Evolutionary conservation across 1,284 basidiomycete species (phyloP).

Genomic region (Cystobasidiaceae sp.): DNA sequence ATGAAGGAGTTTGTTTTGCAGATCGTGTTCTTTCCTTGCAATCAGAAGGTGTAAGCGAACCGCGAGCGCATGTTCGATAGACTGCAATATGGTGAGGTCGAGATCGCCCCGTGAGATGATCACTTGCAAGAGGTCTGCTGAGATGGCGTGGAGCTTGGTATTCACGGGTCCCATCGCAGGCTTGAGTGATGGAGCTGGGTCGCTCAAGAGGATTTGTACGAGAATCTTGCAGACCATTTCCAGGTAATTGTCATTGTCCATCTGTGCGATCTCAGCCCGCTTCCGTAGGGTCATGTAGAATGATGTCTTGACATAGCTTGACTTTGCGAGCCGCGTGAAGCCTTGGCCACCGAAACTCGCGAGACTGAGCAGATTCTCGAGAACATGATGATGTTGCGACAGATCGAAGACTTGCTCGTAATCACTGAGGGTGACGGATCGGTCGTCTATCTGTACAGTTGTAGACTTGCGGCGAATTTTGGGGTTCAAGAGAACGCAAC

Average conservation of each 20-base stretch:
- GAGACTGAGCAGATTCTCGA: slow-evolving; percentile 71
- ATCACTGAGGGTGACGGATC: slow-evolving; percentile 60
- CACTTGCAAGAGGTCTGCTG: slow-evolving; percentile 74
- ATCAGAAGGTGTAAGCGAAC: slow-evolving; percentile 70
- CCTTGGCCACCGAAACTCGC: slow-evolving; percentile 82
- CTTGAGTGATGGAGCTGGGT: slow-evolving; percentile 40
- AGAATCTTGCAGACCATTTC: slow-evolving; percentile 66
- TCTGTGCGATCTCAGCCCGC: slow-evolving; percentile 52
- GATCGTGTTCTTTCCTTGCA: slow-evolving; percentile 63
- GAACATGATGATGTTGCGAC: slow-evolving; percentile 57
- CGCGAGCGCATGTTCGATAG: slow-evolving; percentile 65
- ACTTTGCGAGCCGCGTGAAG: slow-evolving; percentile 64
- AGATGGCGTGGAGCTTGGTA: slow-evolving; percentile 62
- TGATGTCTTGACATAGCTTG: slow-evolving; percentile 59
- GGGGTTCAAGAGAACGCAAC: slow-evolving; percentile 71
- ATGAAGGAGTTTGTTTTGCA: slow-evolving; percentile 89
- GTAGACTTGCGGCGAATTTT: slow-evolving; percentile 56
- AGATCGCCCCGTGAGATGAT: slow-evolving; percentile 74
- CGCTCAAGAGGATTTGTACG: slow-evolving; percentile 31
- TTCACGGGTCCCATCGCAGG: slow-evolving; percentile 60
- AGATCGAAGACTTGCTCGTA: slow-evolving; percentile 76
- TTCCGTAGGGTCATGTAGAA: slow-evolving; percentile 53
- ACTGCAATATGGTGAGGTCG: slow-evolving; percentile 56
- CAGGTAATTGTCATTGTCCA: slow-evolving; percentile 57
- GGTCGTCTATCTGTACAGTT: slow-evolving; percentile 57